phyloP scores from a whole-genome alignment of 2,329 filamentous ascomycete genomes.

The Xylaria polymorpha region DNA sequence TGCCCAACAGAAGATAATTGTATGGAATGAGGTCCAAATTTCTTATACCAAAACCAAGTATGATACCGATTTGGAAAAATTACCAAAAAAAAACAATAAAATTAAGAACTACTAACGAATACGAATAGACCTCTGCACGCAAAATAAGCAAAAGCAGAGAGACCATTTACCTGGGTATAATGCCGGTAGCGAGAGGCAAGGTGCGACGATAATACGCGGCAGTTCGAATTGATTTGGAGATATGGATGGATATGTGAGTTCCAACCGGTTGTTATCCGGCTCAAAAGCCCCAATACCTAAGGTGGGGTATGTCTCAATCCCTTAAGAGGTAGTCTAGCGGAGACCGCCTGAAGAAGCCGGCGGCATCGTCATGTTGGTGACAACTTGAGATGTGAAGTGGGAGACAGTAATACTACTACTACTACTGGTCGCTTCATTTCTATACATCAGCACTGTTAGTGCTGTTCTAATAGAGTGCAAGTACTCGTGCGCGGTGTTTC shows the following conservation, averaged over 20 bases:
- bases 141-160: neutral
- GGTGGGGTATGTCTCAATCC: slow-evolving; percentile 21
- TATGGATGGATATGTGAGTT: neutral
- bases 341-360: neutral
- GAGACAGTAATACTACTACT: neutral
- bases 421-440: neutral
- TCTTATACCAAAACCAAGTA: neutral
- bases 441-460: neutral
- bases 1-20: neutral
- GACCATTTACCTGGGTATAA: slow-evolving; percentile 13
- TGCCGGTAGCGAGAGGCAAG: slow-evolving; percentile 12
- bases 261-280: slow-evolving; percentile 28
- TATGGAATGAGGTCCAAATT: neutral
- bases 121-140: neutral
- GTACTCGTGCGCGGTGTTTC: neutral
- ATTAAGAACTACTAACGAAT: neutral
- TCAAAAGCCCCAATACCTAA: slow-evolving; percentile 1
- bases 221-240: slow-evolving; percentile 16
- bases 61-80: neutral
- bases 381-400: neutral
- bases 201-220: slow-evolving; percentile 15
- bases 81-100: neutral
- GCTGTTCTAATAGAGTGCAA: neutral
- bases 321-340: slow-evolving; percentile 15
- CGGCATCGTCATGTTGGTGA: neutral